Evolutionary conservation across 2,329 filamentous ascomycete genomes (phyloP), one percentile per base, ranked within the genome.

Genomic region (Dendrostoma leiphaemia): DNA sequence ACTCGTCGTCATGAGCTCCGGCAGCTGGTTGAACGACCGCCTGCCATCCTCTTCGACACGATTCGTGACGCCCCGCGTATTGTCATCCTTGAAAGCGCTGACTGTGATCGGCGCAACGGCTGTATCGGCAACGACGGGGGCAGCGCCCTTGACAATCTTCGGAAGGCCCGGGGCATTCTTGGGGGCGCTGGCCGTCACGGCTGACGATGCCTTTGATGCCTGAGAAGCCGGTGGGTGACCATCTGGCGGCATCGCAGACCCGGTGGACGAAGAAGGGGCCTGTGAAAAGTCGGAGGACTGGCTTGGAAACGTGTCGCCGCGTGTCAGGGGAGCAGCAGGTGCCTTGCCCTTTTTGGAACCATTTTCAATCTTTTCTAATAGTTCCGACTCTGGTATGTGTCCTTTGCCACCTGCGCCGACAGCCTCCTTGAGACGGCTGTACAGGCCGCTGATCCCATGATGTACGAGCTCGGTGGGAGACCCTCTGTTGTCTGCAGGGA

Each of bases 371-470:
- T 46, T 51, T 13, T 79, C 76, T 21, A 76, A 63, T 64, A 80
- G 69, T 63, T 74, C 69, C 47, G 45, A 54, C 13, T 67, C 65
- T n/a, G 66, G 62, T 15, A 59, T 26, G n/a, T 62, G 21, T 6
- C 55, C 38, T 56, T 68, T 72, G 58, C 82, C 86, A 40, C 79
- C 82, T 13, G 79, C 89, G 15, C 87, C 88, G n/a, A 95, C 90
- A 0, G 86, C 91, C 53, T 90, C 90, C 66, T 86, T 85, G 63
- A 97, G 80, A 34, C 91, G 86, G 70, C 83, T 94, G 69, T 97
- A 97, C 34, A 97, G 75, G 1, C 93, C 91, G 65, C 89, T 96
- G 44, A 97, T 76, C 4, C 93, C 91, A 69, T 93, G 89, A 59
- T 94, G 90, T 21, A 94, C 84, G 37, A 88, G 71, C 55, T 96